Percentiles rank a stretch among this genome's conserved stretches.
Conservation (phyloP, 208 protist genomes). For the Trypanosoma caninum region DNA sequence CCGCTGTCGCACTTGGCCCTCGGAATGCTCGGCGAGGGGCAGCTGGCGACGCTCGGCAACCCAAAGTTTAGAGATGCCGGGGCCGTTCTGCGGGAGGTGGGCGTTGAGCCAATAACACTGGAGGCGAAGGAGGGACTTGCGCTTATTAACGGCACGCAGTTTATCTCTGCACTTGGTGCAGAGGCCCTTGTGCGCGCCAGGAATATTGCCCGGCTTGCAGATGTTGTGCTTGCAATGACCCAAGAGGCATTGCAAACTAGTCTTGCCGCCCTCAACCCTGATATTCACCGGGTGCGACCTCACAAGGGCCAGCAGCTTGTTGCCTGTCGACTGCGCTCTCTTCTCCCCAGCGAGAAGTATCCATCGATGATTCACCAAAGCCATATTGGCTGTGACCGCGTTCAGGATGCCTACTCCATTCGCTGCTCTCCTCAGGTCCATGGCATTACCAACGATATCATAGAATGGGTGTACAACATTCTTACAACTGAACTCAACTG, state of each 20-base stretch:
- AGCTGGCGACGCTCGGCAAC: constrained; percentile 44
- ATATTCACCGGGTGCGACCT: constrained; percentile 26
- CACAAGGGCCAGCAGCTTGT: constrained; percentile 43
- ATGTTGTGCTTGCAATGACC: constrained; percentile 67
- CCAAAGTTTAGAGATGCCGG: constrained; percentile 21
- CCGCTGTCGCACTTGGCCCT: constrained; percentile 87
- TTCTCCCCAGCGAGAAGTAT: constrained; percentile 27
- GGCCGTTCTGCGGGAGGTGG: constrained; percentile 34
- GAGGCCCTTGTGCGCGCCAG: constrained; percentile 53
- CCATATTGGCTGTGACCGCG: constrained; percentile 55
- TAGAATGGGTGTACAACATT: constrained; percentile 68
- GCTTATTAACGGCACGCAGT: constrained; percentile 92
- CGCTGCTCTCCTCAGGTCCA: constrained; percentile 90
- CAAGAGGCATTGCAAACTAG: constrained; percentile 77
- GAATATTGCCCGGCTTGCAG: constrained; percentile 26
- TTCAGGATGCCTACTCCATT: constrained; percentile 90
- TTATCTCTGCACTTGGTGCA: constrained; percentile 67
- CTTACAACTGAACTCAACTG: constrained; percentile 82
- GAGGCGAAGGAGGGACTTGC: constrained; percentile 81
- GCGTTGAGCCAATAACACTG: constrained; percentile 55
- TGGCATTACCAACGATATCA: constrained; percentile 61
- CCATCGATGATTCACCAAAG: constrained; percentile 51
- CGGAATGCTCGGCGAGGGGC: constrained; percentile 44
- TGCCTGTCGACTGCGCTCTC: constrained; percentile 28
- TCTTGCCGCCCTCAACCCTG: constrained; percentile 39